Evolutionary conservation across 768 basidiomycete species (phyloP), one percentile per base, ranked within the genome.

Genomic region (Cystofilobasidium capitatum): DNA sequence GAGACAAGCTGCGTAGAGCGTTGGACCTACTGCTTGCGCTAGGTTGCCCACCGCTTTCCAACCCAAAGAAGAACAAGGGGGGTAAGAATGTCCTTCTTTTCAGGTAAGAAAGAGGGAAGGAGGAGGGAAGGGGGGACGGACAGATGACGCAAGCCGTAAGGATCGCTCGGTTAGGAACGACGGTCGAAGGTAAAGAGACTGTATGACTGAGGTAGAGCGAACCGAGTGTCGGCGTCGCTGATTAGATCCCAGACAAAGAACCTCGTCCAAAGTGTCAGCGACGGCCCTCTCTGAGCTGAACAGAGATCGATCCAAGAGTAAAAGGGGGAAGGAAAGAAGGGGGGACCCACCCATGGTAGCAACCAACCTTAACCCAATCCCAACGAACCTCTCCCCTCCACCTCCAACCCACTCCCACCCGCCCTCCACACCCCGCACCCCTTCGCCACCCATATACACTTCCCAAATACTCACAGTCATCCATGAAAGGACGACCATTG

Each of bases 141-240:
- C 65, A 51, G 33, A 68, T 61, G 33, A 68, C 61, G 22, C 49
- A 49, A 26, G 66, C 66, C 0, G 62, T 68, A 3, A 68, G 51
- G n/a, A 60, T 58, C 3, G 49, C 66, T 14, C 31, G 24, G 40
- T 68, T 49, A 1, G 66, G 61, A 5, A 60, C 47, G 12, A 58
- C 54, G 9, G 35, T 9, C 13, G 39, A n/a, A 14, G 66, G 55
- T n/a, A 68, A 26, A 22, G 51, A 45, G 35, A 66, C 65, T 14
- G 65, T 60, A 10, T 37, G 58, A 13, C 62, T 45, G 3, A 69
- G 62, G 42, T 59, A 69, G 39, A 69, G 68, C 16, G 58, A 64
- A 6, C 68, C 68, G 16, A 69, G 58, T 5, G 62, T 59, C 3
- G 68, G 68, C 26, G 68, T 63, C 9, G 58, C 66, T 68, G 54